A percentile compares a stretch with the other conserved stretches of the same genome.
Evolutionary conservation across 345 rosid genomes (phyloP).

Genomic region (Isatis tinctoria): DNA sequence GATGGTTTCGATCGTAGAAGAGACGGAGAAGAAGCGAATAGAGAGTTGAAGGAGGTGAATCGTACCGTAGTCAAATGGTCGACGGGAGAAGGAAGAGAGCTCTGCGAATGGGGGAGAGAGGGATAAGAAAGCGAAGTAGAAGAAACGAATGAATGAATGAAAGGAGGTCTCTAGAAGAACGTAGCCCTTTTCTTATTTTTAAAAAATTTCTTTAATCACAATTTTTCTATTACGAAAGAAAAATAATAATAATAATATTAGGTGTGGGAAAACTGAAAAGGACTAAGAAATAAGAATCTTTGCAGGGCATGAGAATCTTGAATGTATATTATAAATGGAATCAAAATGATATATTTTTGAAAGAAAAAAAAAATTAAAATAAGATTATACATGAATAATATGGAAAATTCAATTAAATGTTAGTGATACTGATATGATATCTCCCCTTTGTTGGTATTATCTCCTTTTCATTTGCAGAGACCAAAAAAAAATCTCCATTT

Average conservation of each 20-base stretch:
- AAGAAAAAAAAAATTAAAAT: no score
- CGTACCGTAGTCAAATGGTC: slow-evolving; percentile 19
- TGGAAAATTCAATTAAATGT: background rate
- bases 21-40: background rate
- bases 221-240: background rate
- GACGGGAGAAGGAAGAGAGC: background rate
- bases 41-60: background rate
- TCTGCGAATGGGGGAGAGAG: background rate
- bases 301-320: background rate
- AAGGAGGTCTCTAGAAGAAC: slow-evolving; percentile 26
- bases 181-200: background rate
- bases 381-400: no score
- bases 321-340: background rate
- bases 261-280: background rate
- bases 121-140: slow-evolving; percentile 8
- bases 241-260: background rate
- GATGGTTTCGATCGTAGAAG: background rate
- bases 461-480: no score
- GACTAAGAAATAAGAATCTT: background rate
- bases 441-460: background rate
- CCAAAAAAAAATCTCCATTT: no score
- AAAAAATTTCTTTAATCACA: background rate
- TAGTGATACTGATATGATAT: background rate
- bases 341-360: background rate
- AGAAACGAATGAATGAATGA: slow-evolving; percentile 19